Base-by-base conservation (phyloP, 495 filamentous ascomycete genomes). In the Friedmanniomyces endolithicus region DNA sequence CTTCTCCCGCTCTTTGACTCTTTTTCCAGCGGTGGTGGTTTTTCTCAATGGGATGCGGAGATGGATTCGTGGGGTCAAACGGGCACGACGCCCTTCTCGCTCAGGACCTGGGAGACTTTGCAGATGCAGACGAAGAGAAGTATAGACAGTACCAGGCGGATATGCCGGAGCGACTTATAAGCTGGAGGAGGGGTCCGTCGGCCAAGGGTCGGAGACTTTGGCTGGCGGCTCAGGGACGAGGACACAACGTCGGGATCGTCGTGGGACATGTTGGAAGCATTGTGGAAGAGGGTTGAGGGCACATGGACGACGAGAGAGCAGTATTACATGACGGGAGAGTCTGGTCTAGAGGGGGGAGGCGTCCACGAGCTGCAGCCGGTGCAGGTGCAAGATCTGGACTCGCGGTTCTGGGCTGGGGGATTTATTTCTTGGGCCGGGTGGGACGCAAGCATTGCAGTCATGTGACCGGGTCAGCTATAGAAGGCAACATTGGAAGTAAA, bases 41-140 rank as follows among this genome's bases (percentile, higher is more conserved):
- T 22, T 27, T 23, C 24, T 19, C 20, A 16, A 17, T 22, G 7
- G 41, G 8, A 11, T 22, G 8, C 12, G 11, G 22, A 9, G 11
- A 9, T 22, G 24, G 31, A 11, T 19, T 11, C 43, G 22, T 27
- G 9, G 11, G 12, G 16, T 49, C 17, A 54, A 17, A 54, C 35
- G 17, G 25, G 45, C 2, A 56, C 29, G 17, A 23, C 47, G 11
- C 45, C 47, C 41, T 51, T 50, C 48, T 56, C 54, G 27, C 54
- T 56, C 33, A 56, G 24, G 8, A 50, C 31, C 39, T 56, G 54
- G 22, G 54, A 56, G 22, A 56, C 46, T 37, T 50, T 41, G 47
- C 54, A 56, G 20, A 51, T 50, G 23, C 33, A 40, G 47, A 56
- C 25, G 47, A 56, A 56, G 1, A 56, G 46, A 8, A 51, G 35